phyloP scores from a whole-genome alignment of 768 basidiomycete species.

The Boletus bicolor region DNA sequence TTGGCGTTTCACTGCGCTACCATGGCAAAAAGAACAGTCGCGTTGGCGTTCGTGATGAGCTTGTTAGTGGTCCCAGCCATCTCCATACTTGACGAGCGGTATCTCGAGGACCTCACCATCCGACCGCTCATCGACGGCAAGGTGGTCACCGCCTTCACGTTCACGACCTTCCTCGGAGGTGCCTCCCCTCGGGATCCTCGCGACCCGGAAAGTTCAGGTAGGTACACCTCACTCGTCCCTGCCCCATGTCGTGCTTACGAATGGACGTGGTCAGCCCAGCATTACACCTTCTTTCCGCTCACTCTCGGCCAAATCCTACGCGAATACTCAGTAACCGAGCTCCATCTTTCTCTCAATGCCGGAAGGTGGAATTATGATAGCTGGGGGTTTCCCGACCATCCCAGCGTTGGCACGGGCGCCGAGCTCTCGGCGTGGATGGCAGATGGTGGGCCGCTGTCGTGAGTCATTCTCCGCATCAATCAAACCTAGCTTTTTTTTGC shows the following conservation, averaged over 20 bases:
- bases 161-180: conserved; percentile 60
- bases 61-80: conserved; percentile 9
- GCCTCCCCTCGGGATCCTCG: conserved; percentile 54
- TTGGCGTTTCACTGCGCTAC: neutral
- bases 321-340: conserved; percentile 80
- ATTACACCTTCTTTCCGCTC: conserved; percentile 85
- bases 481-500: neutral
- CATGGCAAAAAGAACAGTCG: conserved; percentile 6
- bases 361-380: conserved; percentile 87
- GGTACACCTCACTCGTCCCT: conserved; percentile 31
- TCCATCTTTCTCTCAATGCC: conserved; percentile 87
- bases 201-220: conserved; percentile 44
- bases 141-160: conserved; percentile 77
- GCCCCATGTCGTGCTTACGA: neutral
- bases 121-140: conserved; percentile 77
- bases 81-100: conserved; percentile 30
- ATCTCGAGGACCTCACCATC: conserved; percentile 50
- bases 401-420: conserved; percentile 78
- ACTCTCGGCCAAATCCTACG: conserved; percentile 83
- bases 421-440: conserved; percentile 93
- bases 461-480: conserved; percentile 18
- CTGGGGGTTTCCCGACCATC: conserved; percentile 80
- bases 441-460: conserved; percentile 54
- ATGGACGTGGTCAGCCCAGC: conserved; percentile 53
- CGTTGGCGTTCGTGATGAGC: conserved; percentile 3